Base-by-base conservation (phyloP, 495 filamentous ascomycete genomes). In the Xylaria telfairii region DNA sequence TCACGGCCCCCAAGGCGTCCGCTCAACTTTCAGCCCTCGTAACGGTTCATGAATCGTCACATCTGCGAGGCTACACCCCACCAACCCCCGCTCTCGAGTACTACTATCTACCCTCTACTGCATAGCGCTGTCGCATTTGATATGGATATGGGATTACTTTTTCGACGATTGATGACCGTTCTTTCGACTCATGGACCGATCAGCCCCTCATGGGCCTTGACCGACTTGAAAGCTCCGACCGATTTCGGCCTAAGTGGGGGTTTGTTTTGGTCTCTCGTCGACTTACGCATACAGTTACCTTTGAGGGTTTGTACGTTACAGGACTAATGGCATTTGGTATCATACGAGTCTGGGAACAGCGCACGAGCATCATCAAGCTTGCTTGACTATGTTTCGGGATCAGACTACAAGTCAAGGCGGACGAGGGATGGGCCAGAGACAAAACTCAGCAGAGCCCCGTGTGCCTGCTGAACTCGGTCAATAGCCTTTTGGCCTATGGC, bases 21-120 rank as follows among this genome's bases (percentile, higher is more conserved):
- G 44, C 90, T 96, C 71, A 93, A 95, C 80, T 96, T 93, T 79
- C 91, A 94, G 74, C 88, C 92, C 46, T 91, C 92, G 42, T 75
- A 75, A 56, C 81, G 85, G 80, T 85, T 41, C 39, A 34, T 37
- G 61, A 57, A 64, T 39, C 49, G 28, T 39, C 47, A 21, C 32
- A 65, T 53, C 24, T 47, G 39, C 68, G 60, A 70, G 41, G 49
- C 61, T 24, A 65, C 34, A 32, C 37, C 32, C 64, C 41, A 26
- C 34, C 44, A 54, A 12, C n/a, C 68, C 37, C 34, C 30, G 10
- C 42, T 49, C 39, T 65, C 68, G 61, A 70, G 70, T 71, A 73
- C 59, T 75, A 69, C 74, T 74, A 53, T 72, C 72, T 73, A 71
- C 72, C 73, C 70, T 77, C 77, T 74, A 81, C 79, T 80, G 77